Base-by-base conservation (phyloP, 2,329 filamentous ascomycete genomes). In the Fusarium equiseti region DNA sequence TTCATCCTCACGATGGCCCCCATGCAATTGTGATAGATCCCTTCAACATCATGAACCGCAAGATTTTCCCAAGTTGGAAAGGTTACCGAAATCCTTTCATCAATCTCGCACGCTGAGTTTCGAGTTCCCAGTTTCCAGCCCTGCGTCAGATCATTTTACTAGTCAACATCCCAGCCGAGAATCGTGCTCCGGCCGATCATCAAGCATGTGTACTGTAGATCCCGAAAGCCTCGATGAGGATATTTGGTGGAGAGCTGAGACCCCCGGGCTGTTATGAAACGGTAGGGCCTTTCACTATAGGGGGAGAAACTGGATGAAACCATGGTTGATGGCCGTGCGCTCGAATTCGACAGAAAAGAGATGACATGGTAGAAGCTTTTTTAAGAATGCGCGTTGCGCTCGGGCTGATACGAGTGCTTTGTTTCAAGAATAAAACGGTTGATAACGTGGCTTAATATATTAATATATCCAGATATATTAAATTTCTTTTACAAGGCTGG, bases 11-110 rank as follows among this genome's bases (percentile, higher is more conserved):
- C 16, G 16, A 38, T 35, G 7, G 13, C 2, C 15, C 43, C 48
- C 44, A 57, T 45, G 55, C 29, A 52, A 38, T 38, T 38, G 35
- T n/a, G 35, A 38, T 38, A n/a, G 35, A n/a, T 38, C 35, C 11
- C 35, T 38, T 38, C 10, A 16, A 26, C 22, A 53, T 64, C 56
- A 42, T 43, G 51, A 58, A 57, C 60, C 70, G 70, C 70, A 73
- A 73, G 40, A 31, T 44, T 45, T 60, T 66, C 71, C 71, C 31
- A 51, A 69, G 42, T 59, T 24, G 64, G 71, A 52, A 68, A 73
- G 32, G 35, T 16, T 54, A 57, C 55, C 70, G 70, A 59, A 32
- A 31, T n/a, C 27, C 31, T 44, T 44, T 42, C 45, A 57, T 63
- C 46, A 72, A 59, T 49, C 48, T 40, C 48, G 27, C 40, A 71